A percentile compares a stretch with the other conserved stretches of the same genome.
Evolutionary conservation across 129 eudicot genomes (phyloP).

Genomic region (Centaurea solstitialis): DNA sequence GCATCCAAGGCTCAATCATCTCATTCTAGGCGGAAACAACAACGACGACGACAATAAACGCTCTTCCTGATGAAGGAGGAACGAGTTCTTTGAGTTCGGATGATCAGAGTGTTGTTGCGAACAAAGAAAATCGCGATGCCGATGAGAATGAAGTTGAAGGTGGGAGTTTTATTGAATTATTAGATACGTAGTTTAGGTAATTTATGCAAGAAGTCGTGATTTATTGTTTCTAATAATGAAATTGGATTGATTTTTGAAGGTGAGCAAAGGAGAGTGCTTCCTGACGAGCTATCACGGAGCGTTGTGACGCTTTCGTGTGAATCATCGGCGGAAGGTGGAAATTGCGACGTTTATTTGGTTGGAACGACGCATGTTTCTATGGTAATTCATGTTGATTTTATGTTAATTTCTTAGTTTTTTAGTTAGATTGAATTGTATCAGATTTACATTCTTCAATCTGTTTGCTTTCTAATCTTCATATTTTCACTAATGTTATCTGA

Average conservation of each 20-base stretch:
- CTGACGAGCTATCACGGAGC: conserved; percentile 63
- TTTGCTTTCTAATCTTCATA: not conserved
- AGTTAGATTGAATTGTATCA: not conserved
- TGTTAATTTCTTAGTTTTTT: not conserved
- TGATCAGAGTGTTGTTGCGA: conserved; percentile 37
- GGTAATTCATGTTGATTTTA: conserved; percentile 41
- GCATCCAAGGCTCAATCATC: no score
- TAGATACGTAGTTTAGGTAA: not conserved
- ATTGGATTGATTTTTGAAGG: conserved; percentile 23
- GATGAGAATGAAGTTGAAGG: conserved; percentile 28
- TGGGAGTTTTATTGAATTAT: conserved; percentile 13
- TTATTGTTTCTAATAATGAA: not conserved
- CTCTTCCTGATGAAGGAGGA: conserved; percentile 10
- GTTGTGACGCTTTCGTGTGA: conserved; percentile 67
- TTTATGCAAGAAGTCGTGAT: not conserved
- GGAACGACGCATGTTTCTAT: conserved; percentile 93
- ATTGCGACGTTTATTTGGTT: conserved; percentile 77
- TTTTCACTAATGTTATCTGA: not conserved
- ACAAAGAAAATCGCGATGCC: no score
- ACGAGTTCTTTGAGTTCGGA: conserved; percentile 20
- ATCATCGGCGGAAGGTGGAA: conserved; percentile 64
- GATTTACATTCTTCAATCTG: not conserved
- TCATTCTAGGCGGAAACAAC: no score
- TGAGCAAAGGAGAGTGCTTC: conserved; percentile 40
- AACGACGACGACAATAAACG: not conserved